A percentile compares a stretch with the other conserved stretches of the same genome.
These are phyloP conservation scores for Amanita thiersii DNA, from an alignment of 768 basidiomycete species.

Conservation along the genomic window DNA sequence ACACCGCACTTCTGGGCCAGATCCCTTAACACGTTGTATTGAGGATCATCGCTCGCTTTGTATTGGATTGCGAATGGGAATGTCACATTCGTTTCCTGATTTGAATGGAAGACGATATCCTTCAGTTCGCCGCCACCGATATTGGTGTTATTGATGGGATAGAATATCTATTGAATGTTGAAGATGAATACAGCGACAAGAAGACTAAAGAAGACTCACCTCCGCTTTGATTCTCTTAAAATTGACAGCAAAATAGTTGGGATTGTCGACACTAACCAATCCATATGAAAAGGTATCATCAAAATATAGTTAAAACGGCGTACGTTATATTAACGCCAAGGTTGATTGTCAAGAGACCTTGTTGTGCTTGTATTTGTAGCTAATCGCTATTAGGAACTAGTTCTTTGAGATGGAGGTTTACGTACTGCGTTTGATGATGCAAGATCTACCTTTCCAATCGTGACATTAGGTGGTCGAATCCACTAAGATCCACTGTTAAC, in stretches of 20 bases:
- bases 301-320: slow-evolving; percentile 16
- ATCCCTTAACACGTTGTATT: slow-evolving; percentile 46
- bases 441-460: slow-evolving; percentile 41
- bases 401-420: slow-evolving; percentile 1
- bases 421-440: slow-evolving; percentile 38
- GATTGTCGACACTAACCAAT: slow-evolving; percentile 58
- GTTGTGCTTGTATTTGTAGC: slow-evolving; percentile 27
- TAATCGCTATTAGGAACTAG: slow-evolving; percentile 8
- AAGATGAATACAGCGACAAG: background rate
- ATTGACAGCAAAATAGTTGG: slow-evolving; percentile 69
- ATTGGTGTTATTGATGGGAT: slow-evolving; percentile 65
- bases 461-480: slow-evolving; percentile 66
- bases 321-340: slow-evolving; percentile 63
- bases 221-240: slow-evolving; percentile 58
- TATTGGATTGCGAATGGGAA: slow-evolving; percentile 73
- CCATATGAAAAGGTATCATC: slow-evolving; percentile 6
- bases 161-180: slow-evolving; percentile 45
- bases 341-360: slow-evolving; percentile 43
- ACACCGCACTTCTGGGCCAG: slow-evolving; percentile 57
- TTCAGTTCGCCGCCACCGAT: slow-evolving; percentile 54
- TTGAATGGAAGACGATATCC: slow-evolving; percentile 39
- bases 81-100: slow-evolving; percentile 54
- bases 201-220: slow-evolving; percentile 22
- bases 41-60: slow-evolving; percentile 44
- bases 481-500: slow-evolving; percentile 37